Evolutionary conservation across 1,284 basidiomycete genomes (phyloP).

Genomic region (Microbotryum saponariae): DNA sequence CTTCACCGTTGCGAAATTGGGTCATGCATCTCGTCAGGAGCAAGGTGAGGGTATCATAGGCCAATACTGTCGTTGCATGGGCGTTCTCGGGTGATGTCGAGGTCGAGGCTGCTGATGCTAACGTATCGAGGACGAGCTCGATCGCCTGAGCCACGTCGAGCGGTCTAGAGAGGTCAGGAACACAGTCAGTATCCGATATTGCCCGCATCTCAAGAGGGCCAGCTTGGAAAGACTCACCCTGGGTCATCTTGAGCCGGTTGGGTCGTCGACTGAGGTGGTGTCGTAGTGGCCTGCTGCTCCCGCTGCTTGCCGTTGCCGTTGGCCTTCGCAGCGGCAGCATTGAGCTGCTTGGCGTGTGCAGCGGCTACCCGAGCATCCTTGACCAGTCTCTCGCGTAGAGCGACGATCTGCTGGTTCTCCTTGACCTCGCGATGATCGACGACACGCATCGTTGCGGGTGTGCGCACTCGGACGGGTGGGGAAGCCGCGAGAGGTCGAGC

Average conservation of each 20-base stretch:
- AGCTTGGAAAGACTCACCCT: neutral
- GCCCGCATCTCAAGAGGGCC: too few relatives aligned
- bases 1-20: conserved; percentile 3
- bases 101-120: neutral
- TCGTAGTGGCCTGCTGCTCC: neutral
- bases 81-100: neutral
- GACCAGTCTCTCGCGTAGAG: too few relatives aligned
- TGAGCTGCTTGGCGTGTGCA: too few relatives aligned
- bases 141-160: conserved; percentile 11
- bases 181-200: neutral
- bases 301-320: conserved; percentile 1
- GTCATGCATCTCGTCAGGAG: conserved; percentile 10
- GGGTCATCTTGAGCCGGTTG: neutral
- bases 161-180: neutral
- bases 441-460: too few relatives aligned
- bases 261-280: neutral
- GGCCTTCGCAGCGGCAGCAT: neutral
- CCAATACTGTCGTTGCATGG: conserved; percentile 2
- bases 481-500: too few relatives aligned
- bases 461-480: too few relatives aligned
- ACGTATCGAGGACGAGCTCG: conserved; percentile 10
- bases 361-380: too few relatives aligned
- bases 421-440: too few relatives aligned
- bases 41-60: conserved; percentile 19
- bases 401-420: too few relatives aligned